phyloP scores from a whole-genome alignment of 176 grass and related monocot genomes.

The Saccharum officinarum region DNA sequence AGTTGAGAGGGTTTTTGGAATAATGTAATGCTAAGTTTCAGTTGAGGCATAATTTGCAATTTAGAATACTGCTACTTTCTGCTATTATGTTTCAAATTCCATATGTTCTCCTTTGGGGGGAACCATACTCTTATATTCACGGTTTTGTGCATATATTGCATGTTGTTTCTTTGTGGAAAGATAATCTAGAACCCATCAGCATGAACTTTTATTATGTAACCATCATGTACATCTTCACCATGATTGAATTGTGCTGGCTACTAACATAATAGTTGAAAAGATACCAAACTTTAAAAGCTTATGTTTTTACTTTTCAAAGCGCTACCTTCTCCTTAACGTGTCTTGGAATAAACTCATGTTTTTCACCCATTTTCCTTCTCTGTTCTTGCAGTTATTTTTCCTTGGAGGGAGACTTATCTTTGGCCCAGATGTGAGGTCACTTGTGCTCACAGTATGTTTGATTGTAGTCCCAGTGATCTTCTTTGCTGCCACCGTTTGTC shows the following conservation, averaged over 20 bases:
- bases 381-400: slow-evolving; percentile 64
- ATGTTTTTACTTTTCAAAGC: slow-evolving; percentile 20
- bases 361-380: not conserved
- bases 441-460: slow-evolving; percentile 63
- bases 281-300: not conserved
- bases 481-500: slow-evolving; percentile 58
- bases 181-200: not conserved
- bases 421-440: slow-evolving; percentile 73
- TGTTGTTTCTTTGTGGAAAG: not conserved
- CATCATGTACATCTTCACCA: not conserved
- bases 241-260: slow-evolving; percentile 12
- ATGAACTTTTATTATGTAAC: not conserved
- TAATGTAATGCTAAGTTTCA: not conserved
- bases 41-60: not conserved
- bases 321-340: not conserved
- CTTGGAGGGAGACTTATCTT: slow-evolving; percentile 81
- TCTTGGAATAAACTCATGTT: not conserved
- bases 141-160: not conserved
- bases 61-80: not conserved
- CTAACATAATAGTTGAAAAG: not conserved
- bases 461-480: slow-evolving; percentile 61
- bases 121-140: not conserved
- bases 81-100: not conserved
- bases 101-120: not conserved
- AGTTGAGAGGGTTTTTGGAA: not conserved